Evolutionary conservation across 2,329 filamentous ascomycete species (phyloP).

Genomic region (Bipolaris bicolor): DNA sequence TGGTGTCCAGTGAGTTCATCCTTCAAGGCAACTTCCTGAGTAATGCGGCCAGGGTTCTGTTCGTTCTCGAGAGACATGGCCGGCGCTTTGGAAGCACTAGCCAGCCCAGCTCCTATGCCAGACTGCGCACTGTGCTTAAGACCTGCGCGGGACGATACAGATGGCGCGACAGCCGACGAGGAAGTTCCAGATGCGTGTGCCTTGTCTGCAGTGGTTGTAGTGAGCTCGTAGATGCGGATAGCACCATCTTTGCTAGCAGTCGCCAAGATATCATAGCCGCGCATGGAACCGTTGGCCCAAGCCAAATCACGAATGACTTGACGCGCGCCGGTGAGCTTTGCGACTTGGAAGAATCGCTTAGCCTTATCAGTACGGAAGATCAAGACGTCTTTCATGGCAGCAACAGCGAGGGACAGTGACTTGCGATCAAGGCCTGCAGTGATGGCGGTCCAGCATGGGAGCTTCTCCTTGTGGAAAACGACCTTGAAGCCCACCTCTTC

Average conservation of each 20-base stretch:
- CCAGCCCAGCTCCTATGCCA: conserved; percentile 61
- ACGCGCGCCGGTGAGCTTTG: conserved; percentile 74
- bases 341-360: conserved; percentile 84
- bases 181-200: conserved; percentile 29
- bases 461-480: conserved; percentile 84
- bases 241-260: conserved; percentile 92
- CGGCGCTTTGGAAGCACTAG: conserved; percentile 50
- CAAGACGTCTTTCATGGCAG: conserved; percentile 81
- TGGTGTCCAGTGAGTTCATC: conserved; percentile 71
- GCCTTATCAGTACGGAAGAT: conserved; percentile 78
- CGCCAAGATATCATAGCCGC: conserved; percentile 88
- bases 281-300: conserved; percentile 90
- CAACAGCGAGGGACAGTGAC: conserved; percentile 80
- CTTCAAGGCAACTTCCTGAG: conserved; percentile 67
- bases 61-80: conserved; percentile 61
- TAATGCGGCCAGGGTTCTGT: conserved; percentile 68
- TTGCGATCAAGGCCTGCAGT: conserved; percentile 81
- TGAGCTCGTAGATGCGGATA: conserved; percentile 84
- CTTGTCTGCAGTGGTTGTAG: conserved; percentile 61
- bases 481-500: conserved; percentile 89
- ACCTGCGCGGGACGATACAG: conserved; percentile 34
- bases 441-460: conserved; percentile 78
- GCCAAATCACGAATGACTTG: conserved; percentile 84
- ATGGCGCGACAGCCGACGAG: conserved; percentile 18
- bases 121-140: conserved; percentile 51